Conservation (phyloP, 2,329 filamentous ascomycete genomes). For the Diaporthe australafricana region DNA sequence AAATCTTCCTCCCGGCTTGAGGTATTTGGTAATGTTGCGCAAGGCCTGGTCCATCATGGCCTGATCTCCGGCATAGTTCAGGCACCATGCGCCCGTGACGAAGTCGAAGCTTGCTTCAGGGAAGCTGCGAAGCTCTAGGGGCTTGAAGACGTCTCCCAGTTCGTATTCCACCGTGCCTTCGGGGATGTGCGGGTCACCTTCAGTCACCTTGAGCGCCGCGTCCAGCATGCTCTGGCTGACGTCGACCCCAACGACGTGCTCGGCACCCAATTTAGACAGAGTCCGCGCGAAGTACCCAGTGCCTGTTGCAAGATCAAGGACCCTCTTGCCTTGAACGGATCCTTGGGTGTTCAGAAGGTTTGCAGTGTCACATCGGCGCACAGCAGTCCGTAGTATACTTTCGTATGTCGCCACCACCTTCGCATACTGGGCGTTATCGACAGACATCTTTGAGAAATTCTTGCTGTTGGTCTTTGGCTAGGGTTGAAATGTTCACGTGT, state of each 20-base stretch:
- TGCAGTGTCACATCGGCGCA: neutral
- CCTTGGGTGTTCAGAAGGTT: neutral
- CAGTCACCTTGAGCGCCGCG: neutral
- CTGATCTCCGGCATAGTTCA: slow-evolving; percentile 5
- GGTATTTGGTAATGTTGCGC: slow-evolving; percentile 3
- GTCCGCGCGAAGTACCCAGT: slow-evolving; percentile 5
- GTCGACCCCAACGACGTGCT: neutral
- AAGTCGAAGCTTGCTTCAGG: neutral
- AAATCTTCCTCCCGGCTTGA: slow-evolving; percentile 9
- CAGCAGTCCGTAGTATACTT: neutral
- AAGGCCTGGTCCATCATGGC: slow-evolving; percentile 12
- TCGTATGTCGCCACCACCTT: slow-evolving; percentile 8
- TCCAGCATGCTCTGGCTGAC: slow-evolving; percentile 8
- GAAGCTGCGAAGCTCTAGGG: neutral
- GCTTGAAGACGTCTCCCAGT: slow-evolving; percentile 1
- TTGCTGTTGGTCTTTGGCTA: neutral
- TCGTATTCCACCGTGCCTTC: neutral
- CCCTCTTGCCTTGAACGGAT: neutral
- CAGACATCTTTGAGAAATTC: neutral
- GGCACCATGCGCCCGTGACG: neutral
- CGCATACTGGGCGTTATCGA: slow-evolving; percentile 18
- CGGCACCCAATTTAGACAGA: neutral
- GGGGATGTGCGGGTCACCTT: neutral
- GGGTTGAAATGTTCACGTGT: neutral
- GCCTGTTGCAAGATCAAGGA: neutral